phyloP scores from a whole-genome alignment of 805 yeast genomes.

The Metschnikowia henanensis region DNA sequence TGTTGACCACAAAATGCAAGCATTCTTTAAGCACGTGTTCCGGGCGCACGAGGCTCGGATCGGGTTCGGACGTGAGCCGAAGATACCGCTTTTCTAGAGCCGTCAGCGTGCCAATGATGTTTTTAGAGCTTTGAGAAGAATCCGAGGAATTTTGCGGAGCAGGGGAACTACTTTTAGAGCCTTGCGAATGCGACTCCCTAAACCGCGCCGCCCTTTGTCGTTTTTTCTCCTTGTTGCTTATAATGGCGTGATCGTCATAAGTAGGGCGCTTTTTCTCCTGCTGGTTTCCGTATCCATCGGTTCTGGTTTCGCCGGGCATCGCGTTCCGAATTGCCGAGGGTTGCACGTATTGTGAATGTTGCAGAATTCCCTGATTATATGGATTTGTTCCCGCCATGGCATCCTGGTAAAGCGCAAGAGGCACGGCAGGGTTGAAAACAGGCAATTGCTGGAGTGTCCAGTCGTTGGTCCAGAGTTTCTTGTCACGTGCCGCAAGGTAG shows the following conservation, averaged over 20 bases:
- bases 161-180: not conserved
- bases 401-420: conserved; percentile 14
- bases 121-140: conserved; percentile 13
- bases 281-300: not conserved
- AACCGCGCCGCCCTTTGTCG: not conserved
- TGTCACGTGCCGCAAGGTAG: conserved; percentile 45
- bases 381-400: not conserved
- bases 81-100: conserved; percentile 75
- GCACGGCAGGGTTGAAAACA: conserved; percentile 24
- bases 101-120: conserved; percentile 61
- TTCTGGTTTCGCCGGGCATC: no score
- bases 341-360: not conserved
- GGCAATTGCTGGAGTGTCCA: conserved; percentile 59
- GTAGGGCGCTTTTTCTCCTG: not conserved
- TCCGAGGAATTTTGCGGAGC: not conserved
- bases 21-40: conserved; percentile 58
- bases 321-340: not conserved
- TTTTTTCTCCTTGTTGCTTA: not conserved
- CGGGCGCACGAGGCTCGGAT: conserved; percentile 83
- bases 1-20: conserved; percentile 50
- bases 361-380: not conserved
- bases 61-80: conserved; percentile 88
- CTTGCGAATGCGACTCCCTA: conserved; percentile 38
- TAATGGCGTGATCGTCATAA: no score
- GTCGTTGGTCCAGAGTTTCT: conserved; percentile 47